These are phyloP conservation scores for Aspergillus hortae DNA, from an alignment of 2,329 filamentous ascomycete genomes.

Conservation along the genomic window DNA sequence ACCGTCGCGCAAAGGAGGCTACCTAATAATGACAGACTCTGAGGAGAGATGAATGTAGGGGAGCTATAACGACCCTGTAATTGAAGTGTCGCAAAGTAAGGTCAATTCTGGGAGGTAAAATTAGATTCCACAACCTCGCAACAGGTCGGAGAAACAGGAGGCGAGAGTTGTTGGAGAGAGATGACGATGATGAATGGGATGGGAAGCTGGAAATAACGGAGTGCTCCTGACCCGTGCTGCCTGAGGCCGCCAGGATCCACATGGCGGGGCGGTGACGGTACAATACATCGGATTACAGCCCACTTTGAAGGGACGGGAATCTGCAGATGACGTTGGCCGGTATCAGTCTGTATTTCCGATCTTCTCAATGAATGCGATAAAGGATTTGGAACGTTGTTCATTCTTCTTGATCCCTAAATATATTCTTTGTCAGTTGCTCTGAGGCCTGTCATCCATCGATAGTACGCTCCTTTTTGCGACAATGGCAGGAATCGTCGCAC, in stretches of 20 bases:
- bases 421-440: too few relatives aligned
- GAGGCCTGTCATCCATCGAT: too few relatives aligned
- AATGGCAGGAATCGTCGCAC: constrained; percentile 16
- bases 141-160: not conserved
- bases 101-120: not conserved
- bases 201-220: constrained; percentile 7
- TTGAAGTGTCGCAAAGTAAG: not conserved
- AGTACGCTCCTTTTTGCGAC: not conserved
- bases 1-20: constrained; percentile 13
- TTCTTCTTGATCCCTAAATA: too few relatives aligned
- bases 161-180: not conserved
- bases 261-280: constrained; percentile 19
- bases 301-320: not conserved
- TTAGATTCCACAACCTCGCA: not conserved
- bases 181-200: not conserved
- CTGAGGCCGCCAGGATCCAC: constrained; percentile 16
- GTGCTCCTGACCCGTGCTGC: constrained; percentile 21
- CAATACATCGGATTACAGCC: constrained; percentile 8
- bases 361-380: not conserved
- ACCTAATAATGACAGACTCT: not conserved
- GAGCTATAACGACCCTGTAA: not conserved
- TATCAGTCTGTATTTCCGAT: constrained; percentile 7
- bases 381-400: too few relatives aligned
- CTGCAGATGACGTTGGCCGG: constrained; percentile 16
- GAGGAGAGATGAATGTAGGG: constrained; percentile 22